Evolutionary conservation across 192 early-diverging fungal genomes (phyloP), one percentile per base, ranked within the genome.

Genomic region (Backusella liffmaniae): DNA sequence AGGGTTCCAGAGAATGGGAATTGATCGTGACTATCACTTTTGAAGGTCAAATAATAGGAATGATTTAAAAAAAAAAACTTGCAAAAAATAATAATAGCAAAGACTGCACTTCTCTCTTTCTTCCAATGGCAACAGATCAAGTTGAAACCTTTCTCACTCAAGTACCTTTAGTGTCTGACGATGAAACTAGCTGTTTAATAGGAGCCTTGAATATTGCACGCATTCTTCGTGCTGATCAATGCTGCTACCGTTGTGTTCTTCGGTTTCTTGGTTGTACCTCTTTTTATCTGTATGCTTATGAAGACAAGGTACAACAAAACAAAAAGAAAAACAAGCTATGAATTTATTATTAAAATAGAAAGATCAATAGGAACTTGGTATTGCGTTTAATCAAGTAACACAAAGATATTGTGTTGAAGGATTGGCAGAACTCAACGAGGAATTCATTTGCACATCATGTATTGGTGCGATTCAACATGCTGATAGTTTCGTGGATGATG

Each of bases 391-490:
- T 66, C 69, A n/a, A 30, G 53, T 49, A 49, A 6, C 66, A 16
- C 26, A 34, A 23, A 30, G 4, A 10, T 26, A 42, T 26, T 18
- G 23, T 36, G 18, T 37, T 30, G 13, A 21, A 36, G 18, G 1
- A 21, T 35, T 46, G 8, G 12, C 3, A 21, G 72, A 80, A 5
- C 13, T 29, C 2, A 73, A 65, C 18, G 26, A 65, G 5, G 39
- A 77, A 3, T 49, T 49, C 18, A 49, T 49, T 49, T 84, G 83
- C 13, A 41, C 73, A 2, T 78, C 76, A 3, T 84, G 83, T 74
- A 69, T 82, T 10, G 83, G 83, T 10, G 67, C 71, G 4, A 81
- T 82, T 36, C 80, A 84, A 15, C 67, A 62, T 36, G 76, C 84
- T 6, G 79, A 77, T 21, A 72, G 26, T 3, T 73, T 80, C 74